phyloP scores from a whole-genome alignment of 768 basidiomycete genomes.

The Suillus lakei region DNA sequence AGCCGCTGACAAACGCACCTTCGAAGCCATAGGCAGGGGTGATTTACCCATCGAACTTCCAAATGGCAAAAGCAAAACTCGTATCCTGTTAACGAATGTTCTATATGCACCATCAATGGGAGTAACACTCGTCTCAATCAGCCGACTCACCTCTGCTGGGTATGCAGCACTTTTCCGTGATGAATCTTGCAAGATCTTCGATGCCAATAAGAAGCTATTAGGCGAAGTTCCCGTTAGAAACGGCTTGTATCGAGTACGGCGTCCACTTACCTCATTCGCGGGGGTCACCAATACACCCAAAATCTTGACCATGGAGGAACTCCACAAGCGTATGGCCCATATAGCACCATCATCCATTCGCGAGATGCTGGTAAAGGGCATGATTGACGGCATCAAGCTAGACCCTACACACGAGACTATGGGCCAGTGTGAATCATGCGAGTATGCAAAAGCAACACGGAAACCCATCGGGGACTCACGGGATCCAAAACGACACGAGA shows the following conservation, averaged over 20 bases:
- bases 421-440: too few relatives aligned
- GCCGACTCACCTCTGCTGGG: neutral
- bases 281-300: neutral
- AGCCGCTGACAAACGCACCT: slow-evolving; percentile 7
- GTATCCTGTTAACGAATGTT: neutral
- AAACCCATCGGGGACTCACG: too few relatives aligned
- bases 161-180: slow-evolving; percentile 11
- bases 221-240: slow-evolving; percentile 5
- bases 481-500: too few relatives aligned
- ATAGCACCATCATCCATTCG: slow-evolving; percentile 5
- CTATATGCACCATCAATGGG: slow-evolving; percentile 12
- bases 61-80: slow-evolving; percentile 1
- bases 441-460: too few relatives aligned
- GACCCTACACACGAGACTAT: slow-evolving; percentile 5
- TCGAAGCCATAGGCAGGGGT: slow-evolving; percentile 5
- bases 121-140: slow-evolving; percentile 12
- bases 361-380: slow-evolving; percentile 5
- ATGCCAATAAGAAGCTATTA: neutral
- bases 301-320: slow-evolving; percentile 3
- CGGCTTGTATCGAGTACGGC: slow-evolving; percentile 8
- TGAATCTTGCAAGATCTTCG: slow-evolving; percentile 9
- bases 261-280: neutral
- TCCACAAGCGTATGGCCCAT: slow-evolving; percentile 2
- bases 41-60: slow-evolving; percentile 1
- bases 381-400: slow-evolving; percentile 6